Evolutionary conservation across 2,329 filamentous ascomycete genomes (phyloP), one percentile per base, ranked within the genome.

Genomic region (Pezicula carpinea): DNA sequence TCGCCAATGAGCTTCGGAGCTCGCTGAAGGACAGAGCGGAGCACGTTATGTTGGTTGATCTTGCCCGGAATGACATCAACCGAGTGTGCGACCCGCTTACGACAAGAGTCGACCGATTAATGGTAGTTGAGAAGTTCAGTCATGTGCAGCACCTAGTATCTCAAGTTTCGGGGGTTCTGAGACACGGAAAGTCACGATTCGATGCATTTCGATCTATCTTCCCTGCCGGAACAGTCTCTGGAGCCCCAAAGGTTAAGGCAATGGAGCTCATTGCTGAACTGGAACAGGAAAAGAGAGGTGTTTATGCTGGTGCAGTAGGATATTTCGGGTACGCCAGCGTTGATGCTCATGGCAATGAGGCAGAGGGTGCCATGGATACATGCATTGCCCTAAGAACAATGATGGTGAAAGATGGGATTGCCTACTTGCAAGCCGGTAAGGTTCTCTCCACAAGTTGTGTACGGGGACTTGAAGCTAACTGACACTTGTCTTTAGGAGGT

Each of bases 201-300:
- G 92, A 97, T 64, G 93, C 93, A 8, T 95, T 99, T 72, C 81
- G 92, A 33, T 91, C 87, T 55, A 96, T 99, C 60, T 99, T 99
- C 73, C 93, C 93, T 0, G 93, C 93, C 4, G 93, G 93, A 47
- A 99, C 93, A 0, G 92, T 97, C 23, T 93, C 87, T 15, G 93
- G 93, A 4, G 92, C 93, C 4, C 93, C 93, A 48, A 99, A 99
- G 71, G 90, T 99, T 46, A 82, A 85, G 53, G 93, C 93, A 3
- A 99, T 99, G 93, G 88, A 96, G 70, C 75, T 99, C 52, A 99
- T 99, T 60, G 90, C 88, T 39, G 92, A 97, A 71, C 72, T 97
- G 39, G 93, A 99, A 70, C 74, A 79, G 54, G 93, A 99, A 76
- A 96, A 96, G 75, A 79, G 93, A 46, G 92, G 93, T 34, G 82